Evolutionary conservation across 225 moss, liverwort and hornwort genomes (phyloP).

Genomic region (Lunularia cruciata): DNA sequence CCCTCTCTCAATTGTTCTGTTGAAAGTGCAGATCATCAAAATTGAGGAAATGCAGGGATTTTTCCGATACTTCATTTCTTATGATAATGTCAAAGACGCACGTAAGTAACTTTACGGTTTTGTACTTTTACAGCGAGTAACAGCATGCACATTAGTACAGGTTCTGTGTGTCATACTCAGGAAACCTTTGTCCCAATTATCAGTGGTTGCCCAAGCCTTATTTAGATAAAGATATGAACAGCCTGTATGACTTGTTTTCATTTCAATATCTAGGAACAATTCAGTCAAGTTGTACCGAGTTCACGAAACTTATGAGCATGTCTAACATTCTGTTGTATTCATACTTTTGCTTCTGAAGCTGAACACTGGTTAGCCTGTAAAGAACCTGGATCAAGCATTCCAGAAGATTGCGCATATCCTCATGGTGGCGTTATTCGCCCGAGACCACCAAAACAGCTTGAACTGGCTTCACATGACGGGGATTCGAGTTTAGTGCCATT

Average conservation of each 20-base stretch:
- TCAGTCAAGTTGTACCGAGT: too few relatives aligned
- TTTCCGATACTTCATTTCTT: conserved; percentile 36
- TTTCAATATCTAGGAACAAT: too few relatives aligned
- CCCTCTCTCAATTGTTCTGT: neutral
- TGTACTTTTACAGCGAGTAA: too few relatives aligned
- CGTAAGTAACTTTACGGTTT: conserved; percentile 23
- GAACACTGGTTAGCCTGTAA: conserved; percentile 44
- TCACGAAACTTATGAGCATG: too few relatives aligned
- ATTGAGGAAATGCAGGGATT: conserved; percentile 33
- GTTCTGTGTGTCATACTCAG: too few relatives aligned
- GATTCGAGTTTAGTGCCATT: conserved; percentile 43
- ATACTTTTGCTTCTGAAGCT: conserved; percentile 23
- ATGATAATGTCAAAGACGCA: conserved; percentile 33
- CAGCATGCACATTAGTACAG: too few relatives aligned
- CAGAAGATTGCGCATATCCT: conserved; percentile 25
- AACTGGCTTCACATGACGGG: conserved; percentile 28
- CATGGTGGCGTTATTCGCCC: conserved; percentile 39
- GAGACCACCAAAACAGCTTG: conserved; percentile 49
- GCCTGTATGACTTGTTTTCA: too few relatives aligned
- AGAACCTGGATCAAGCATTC: conserved; percentile 25
- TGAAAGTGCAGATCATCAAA: conserved; percentile 33
- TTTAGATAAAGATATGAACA: too few relatives aligned
- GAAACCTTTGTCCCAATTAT: too few relatives aligned
- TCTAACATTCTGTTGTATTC: too few relatives aligned
- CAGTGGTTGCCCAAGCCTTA: too few relatives aligned